phyloP scores from a whole-genome alignment of 192 early-diverging fungal species.

The Entophlyctis helioformis region DNA sequence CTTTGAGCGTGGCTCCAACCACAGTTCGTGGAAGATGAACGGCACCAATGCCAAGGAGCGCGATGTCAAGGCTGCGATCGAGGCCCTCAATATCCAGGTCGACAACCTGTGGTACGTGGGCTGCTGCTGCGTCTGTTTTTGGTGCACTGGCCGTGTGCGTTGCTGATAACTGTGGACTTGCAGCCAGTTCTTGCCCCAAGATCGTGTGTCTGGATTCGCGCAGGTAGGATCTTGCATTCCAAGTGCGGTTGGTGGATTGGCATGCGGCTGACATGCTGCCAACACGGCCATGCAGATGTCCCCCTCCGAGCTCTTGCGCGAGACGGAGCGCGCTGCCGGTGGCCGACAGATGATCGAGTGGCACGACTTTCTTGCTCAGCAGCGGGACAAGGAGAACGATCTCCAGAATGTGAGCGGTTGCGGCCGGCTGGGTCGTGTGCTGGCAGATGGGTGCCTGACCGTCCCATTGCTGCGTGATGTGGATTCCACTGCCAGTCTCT shows the following conservation, averaged over 20 bases:
- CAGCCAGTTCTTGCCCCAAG: slow-evolving; percentile 94
- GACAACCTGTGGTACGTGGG: slow-evolving; percentile 80
- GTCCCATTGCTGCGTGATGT: no score
- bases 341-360: slow-evolving; percentile 44
- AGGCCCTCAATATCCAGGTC: slow-evolving; percentile 72
- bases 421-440: no score
- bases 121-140: no score
- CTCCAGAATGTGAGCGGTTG: slow-evolving; percentile 13
- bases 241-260: no score
- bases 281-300: slow-evolving; percentile 42
- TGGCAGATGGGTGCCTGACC: no score
- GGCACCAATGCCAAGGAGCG: slow-evolving; percentile 47
- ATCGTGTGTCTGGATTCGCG: slow-evolving; percentile 86
- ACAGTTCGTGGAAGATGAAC: slow-evolving; percentile 69
- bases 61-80: slow-evolving; percentile 53
- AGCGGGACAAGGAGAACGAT: slow-evolving; percentile 17
- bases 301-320: slow-evolving; percentile 59
- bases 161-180: no score
- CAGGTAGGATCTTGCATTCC: slow-evolving; percentile 36
- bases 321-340: slow-evolving; percentile 80
- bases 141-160: no score
- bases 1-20: slow-evolving; percentile 43
- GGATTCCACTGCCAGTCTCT: no score
- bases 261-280: background rate
- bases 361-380: slow-evolving; percentile 54